These are phyloP conservation scores for Malassezia furfur DNA, from an alignment of 1,284 basidiomycete species.

Conservation along the genomic window DNA sequence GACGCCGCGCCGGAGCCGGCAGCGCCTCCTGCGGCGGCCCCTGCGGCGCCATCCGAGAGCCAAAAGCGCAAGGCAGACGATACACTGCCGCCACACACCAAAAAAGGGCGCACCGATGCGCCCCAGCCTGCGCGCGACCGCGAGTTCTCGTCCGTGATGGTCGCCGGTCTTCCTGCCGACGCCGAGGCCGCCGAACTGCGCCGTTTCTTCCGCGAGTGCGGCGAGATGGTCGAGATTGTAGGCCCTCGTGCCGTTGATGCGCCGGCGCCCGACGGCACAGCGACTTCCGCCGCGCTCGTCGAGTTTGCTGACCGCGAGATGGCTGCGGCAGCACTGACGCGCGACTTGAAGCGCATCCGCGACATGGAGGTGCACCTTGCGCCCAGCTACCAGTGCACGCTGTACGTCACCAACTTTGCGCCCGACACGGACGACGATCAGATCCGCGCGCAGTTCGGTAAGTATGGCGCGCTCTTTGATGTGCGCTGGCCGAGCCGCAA, in stretches of 20 bases:
- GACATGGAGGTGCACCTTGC: conserved; percentile 63
- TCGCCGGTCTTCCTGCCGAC: conserved; percentile 60
- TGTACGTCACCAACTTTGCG: conserved; percentile 94
- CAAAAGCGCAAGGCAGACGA: conserved; percentile 33
- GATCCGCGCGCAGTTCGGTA: conserved; percentile 64
- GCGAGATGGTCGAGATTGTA: conserved; percentile 30
- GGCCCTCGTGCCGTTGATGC: conserved; percentile 23
- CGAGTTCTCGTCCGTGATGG: conserved; percentile 84
- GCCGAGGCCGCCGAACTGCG: conserved; percentile 61
- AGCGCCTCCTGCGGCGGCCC: background rate
- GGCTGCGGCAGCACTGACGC: conserved; percentile 74
- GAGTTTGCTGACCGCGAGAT: conserved; percentile 45
- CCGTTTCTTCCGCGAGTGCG: conserved; percentile 65
- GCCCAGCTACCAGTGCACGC: conserved; percentile 82
- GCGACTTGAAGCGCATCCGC: conserved; percentile 74
- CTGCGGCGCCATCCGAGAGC: background rate
- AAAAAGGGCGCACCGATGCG: conserved; percentile 5
- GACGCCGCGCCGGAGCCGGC: background rate
- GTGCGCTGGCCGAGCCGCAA: conserved; percentile 97
- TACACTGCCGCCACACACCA: background rate
- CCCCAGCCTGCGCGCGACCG: conserved; percentile 59
- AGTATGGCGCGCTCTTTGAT: conserved; percentile 85
- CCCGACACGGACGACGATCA: conserved; percentile 67
- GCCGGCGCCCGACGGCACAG: conserved; percentile 14
- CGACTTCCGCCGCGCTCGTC: conserved; percentile 46